Evolutionary conservation across 176 grass and related monocot genomes (phyloP).

Genomic region (Musa schizocarpa): DNA sequence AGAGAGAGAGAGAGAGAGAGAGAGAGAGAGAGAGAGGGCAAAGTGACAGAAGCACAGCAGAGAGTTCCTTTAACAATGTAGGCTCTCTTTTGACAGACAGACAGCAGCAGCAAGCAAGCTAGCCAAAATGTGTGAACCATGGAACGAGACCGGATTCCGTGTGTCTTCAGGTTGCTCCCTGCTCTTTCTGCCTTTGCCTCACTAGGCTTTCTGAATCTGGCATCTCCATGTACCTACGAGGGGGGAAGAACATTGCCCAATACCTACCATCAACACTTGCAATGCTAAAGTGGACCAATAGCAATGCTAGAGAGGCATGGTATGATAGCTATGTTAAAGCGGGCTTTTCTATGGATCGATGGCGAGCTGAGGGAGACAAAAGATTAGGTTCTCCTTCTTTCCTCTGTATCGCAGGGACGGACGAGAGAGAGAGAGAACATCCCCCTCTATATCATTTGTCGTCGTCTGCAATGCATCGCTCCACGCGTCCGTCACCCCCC

Average conservation of each 20-base stretch:
- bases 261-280: too few relatives aligned
- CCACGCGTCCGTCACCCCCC: too few relatives aligned
- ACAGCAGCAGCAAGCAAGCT: neutral
- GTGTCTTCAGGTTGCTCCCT: neutral
- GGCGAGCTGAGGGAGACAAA: neutral
- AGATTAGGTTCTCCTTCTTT: conserved; percentile 15
- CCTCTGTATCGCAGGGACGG: neutral
- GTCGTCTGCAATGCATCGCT: too few relatives aligned
- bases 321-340: neutral
- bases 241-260: too few relatives aligned
- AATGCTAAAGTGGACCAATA: neutral
- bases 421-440: conserved; percentile 19
- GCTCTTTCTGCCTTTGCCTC: too few relatives aligned
- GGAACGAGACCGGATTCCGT: neutral
- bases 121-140: neutral
- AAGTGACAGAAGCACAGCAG: too few relatives aligned
- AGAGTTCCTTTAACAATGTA: too few relatives aligned
- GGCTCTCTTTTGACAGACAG: too few relatives aligned
- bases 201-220: neutral
- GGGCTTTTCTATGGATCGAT: neutral
- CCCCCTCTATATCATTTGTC: too few relatives aligned
- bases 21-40: conserved; percentile 24
- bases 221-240: too few relatives aligned
- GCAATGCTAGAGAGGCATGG: neutral
- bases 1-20: conserved; percentile 35